Conservation (phyloP, 2,329 filamentous ascomycete genomes). For the Talaromyces atroroseus region DNA sequence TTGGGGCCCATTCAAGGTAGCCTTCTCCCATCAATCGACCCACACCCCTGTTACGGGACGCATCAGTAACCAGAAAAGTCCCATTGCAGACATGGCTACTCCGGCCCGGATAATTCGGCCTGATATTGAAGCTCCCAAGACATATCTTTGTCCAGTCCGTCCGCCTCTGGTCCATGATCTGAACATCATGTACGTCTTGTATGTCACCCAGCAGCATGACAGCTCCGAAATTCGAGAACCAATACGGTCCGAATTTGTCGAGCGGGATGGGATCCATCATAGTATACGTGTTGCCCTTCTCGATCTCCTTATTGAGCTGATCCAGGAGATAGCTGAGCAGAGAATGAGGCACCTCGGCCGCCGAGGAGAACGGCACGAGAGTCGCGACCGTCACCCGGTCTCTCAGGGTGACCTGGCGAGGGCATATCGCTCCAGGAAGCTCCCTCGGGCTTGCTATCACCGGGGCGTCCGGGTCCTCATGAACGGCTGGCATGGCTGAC, state of each 20-base stretch:
- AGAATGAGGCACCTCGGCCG: conserved; percentile 67
- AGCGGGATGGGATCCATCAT: conserved; percentile 72
- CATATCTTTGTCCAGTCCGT: conserved; percentile 75
- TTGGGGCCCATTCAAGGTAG: conserved; percentile 71
- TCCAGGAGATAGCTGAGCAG: conserved; percentile 73
- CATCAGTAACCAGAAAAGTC: conserved; percentile 69
- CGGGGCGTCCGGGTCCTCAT: conserved; percentile 29
- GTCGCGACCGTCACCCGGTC: conserved; percentile 81
- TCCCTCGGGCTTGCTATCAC: conserved; percentile 33
- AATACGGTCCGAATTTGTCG: conserved; percentile 74
- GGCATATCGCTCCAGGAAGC: conserved; percentile 63
- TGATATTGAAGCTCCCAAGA: conserved; percentile 87
- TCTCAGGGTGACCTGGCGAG: conserved; percentile 73
- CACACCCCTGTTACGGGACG: conserved; percentile 66
- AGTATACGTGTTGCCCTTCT: conserved; percentile 86
- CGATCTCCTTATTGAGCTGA: conserved; percentile 84
- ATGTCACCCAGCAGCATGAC: conserved; percentile 81
- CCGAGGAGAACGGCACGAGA: conserved; percentile 74
- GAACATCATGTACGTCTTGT: conserved; percentile 53
- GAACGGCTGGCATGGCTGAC: conserved; percentile 31
- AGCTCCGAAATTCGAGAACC: conserved; percentile 86
- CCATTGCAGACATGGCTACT: conserved; percentile 83
- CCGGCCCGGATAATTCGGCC: conserved; percentile 85
- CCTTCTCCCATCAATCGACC: conserved; percentile 70
- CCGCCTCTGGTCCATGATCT: conserved; percentile 46